A percentile compares a stretch with the other conserved stretches of the same genome.
Conservation (phyloP, 108 stramenopile species). For the Cyclostephanos invisitatus region DNA sequence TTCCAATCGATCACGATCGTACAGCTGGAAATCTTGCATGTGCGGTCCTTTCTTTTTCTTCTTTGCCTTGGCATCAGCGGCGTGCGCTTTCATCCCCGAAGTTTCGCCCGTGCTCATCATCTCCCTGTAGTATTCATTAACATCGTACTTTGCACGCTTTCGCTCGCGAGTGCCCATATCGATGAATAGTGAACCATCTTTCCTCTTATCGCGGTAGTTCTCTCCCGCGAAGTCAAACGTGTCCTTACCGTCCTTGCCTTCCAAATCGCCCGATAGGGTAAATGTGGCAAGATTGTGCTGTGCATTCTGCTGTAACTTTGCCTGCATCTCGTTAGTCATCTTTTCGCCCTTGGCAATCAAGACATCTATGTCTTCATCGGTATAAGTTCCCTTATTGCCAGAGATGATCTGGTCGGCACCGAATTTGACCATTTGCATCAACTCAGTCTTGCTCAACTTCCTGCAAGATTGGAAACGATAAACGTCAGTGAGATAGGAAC, state of each 20-base stretch:
- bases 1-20: slow-evolving; percentile 80
- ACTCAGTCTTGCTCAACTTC: slow-evolving; percentile 88
- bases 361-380: slow-evolving; percentile 97
- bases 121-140: slow-evolving; percentile 90
- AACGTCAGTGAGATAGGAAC: not conserved
- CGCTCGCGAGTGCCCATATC: slow-evolving; percentile 95
- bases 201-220: slow-evolving; percentile 86
- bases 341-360: slow-evolving; percentile 94
- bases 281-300: slow-evolving; percentile 95
- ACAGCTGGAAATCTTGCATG: slow-evolving; percentile 95
- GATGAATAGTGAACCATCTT: slow-evolving; percentile 79
- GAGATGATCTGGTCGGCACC: slow-evolving; percentile 97
- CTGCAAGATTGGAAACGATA: not conserved
- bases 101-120: slow-evolving; percentile 63
- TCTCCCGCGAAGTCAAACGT: slow-evolving; percentile 92
- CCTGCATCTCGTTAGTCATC: slow-evolving; percentile 83
- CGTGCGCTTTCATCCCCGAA: slow-evolving; percentile 69
- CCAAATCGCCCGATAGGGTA: slow-evolving; percentile 84
- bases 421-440: slow-evolving; percentile 98
- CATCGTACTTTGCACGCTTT: slow-evolving; percentile 95
- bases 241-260: slow-evolving; percentile 56
- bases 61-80: slow-evolving; percentile 78
- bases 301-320: slow-evolving; percentile 92
- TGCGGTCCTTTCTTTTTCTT: slow-evolving; percentile 85
- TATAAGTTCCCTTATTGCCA: slow-evolving; percentile 80